Conservation (phyloP, 106 monocot species). For the Dendrobium catenatum region DNA sequence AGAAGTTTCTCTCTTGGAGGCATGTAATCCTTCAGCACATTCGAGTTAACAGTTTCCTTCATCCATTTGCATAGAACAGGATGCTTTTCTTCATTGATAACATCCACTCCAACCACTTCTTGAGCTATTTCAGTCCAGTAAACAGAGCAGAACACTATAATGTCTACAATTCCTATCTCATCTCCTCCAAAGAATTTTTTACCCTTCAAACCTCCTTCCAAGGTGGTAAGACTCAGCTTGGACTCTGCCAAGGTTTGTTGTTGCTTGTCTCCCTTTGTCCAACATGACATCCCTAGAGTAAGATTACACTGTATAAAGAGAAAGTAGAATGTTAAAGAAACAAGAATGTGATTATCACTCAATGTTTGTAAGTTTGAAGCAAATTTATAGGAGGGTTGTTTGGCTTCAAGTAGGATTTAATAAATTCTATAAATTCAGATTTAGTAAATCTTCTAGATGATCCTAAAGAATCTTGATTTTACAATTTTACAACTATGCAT, state of each 20-base stretch:
- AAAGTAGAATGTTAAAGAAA: not conserved
- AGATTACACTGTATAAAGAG: conserved; percentile 2
- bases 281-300: conserved; percentile 4
- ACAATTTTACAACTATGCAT: no score
- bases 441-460: no score
- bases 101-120: not conserved
- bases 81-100: conserved; percentile 3
- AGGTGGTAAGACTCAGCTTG: not conserved
- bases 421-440: no score
- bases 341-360: not conserved
- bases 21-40: not conserved
- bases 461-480: no score
- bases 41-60: not conserved
- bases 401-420: no score
- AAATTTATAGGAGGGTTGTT: not conserved
- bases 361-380: not conserved
- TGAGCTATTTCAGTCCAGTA: conserved; percentile 6
- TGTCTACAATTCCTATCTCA: conserved; percentile 3
- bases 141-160: not conserved
- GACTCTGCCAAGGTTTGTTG: not conserved
- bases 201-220: conserved; percentile 5
- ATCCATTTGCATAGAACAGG: conserved; percentile 4
- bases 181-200: conserved; percentile 12
- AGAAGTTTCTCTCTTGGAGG: conserved; percentile 4
- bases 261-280: conserved; percentile 6